Evolutionary conservation across 2,329 filamentous ascomycete genomes (phyloP).

Genomic region (Colletotrichum sp.): DNA sequence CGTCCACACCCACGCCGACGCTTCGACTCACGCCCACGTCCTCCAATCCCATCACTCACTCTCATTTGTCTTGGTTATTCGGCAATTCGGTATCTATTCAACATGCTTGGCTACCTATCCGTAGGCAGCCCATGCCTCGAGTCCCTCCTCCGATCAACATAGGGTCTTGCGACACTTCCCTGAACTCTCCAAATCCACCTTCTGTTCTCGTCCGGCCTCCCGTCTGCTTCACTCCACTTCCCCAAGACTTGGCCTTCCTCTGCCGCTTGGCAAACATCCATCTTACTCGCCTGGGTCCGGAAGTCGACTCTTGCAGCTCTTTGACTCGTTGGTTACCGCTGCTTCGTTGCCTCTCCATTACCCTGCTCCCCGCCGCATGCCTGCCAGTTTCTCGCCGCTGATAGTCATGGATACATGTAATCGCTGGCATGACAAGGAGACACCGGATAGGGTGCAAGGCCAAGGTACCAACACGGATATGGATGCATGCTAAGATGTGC

Average conservation of each 20-base stretch:
- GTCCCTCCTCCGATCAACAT: constrained; percentile 1
- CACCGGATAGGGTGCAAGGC: not conserved
- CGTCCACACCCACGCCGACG: not conserved
- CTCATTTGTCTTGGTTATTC: not conserved
- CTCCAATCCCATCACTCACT: not conserved
- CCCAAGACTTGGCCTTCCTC: constrained; percentile 20
- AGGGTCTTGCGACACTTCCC: not conserved
- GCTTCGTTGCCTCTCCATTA: not conserved
- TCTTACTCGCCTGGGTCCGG: not conserved
- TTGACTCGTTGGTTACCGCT: not conserved
- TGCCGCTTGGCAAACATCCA: constrained; percentile 7
- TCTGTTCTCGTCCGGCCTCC: constrained; percentile 17
- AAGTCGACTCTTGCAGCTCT: not conserved
- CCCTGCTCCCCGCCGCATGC: not conserved
- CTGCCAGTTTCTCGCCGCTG: constrained; percentile 5
- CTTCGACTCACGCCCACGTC: not conserved
- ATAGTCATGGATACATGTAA: constrained; percentile 7
- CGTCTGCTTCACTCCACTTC: constrained; percentile 18
- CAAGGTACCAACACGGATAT: not conserved
- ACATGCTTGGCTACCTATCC: not conserved
- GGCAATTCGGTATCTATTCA: not conserved
- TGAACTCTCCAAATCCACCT: constrained; percentile 6
- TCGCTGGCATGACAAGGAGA: not conserved
- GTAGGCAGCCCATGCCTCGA: not conserved
- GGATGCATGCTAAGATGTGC: not conserved